Percentiles rank a stretch among this genome's conserved stretches.
These are phyloP conservation scores for Rhynchosporium agropyri DNA, from an alignment of 2,329 filamentous ascomycete genomes.

Conservation along the genomic window DNA sequence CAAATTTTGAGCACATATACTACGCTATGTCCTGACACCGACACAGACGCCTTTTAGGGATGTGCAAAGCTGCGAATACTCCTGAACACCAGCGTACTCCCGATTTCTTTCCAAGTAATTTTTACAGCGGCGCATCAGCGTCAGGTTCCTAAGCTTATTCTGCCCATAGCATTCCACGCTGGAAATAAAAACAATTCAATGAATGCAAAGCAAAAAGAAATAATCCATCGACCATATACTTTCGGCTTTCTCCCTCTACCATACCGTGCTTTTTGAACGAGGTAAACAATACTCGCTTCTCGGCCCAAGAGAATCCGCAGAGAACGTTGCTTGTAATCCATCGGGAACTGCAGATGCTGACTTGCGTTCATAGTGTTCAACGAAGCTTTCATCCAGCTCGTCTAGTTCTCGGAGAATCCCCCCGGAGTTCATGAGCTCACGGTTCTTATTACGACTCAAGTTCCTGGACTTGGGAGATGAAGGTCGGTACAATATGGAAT, in stretches of 20 bases:
- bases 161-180: no score
- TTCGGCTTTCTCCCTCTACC: slow-evolving; percentile 11
- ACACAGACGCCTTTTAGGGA: no score
- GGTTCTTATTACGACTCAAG: not conserved
- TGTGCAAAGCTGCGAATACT: no score
- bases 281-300: slow-evolving; percentile 22
- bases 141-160: no score
- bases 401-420: not conserved
- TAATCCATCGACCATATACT: not conserved
- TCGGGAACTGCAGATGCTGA: slow-evolving; percentile 25
- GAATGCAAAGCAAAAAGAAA: not conserved
- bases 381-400: not conserved
- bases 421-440: not conserved
- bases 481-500: slow-evolving; percentile 8
- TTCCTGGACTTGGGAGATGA: slow-evolving; percentile 5
- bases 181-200: no score
- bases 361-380: slow-evolving; percentile 7
- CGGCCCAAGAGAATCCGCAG: slow-evolving; percentile 19
- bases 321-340: slow-evolving; percentile 20
- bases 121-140: no score
- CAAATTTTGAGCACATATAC: no score
- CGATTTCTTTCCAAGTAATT: no score
- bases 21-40: no score
- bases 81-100: no score
- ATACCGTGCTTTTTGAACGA: slow-evolving; percentile 30